Conservation (phyloP, 2,329 filamentous ascomycete species). For the Lachnellula suecica region DNA sequence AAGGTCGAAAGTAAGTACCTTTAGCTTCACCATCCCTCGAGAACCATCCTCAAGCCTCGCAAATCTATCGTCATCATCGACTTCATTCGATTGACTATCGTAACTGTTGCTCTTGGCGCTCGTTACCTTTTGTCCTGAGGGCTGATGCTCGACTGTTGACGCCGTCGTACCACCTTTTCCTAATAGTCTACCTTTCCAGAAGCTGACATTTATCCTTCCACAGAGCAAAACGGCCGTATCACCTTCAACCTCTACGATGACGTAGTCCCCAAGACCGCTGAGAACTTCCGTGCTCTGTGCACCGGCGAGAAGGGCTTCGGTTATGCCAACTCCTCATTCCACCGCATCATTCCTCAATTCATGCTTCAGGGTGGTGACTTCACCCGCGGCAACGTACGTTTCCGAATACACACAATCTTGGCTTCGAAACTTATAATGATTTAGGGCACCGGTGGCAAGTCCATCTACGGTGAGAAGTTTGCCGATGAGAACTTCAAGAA, state of each 20-base stretch:
- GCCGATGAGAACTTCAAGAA: conserved; percentile 85
- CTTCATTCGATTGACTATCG: background rate
- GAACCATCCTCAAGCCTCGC: background rate
- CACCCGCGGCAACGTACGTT: conserved; percentile 81
- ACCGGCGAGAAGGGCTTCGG: conserved; percentile 80
- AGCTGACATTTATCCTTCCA: conserved; percentile 25
- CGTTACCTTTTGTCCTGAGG: background rate
- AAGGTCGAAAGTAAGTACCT: conserved; percentile 57
- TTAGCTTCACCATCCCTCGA: conserved; percentile 7
- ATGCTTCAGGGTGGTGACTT: conserved; percentile 98
- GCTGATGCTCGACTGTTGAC: conserved; percentile 15
- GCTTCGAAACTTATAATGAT: conserved; percentile 56
- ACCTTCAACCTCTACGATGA: conserved; percentile 78
- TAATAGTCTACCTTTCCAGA: conserved; percentile 9
- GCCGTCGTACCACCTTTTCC: conserved; percentile 17
- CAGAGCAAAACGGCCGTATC: conserved; percentile 73
- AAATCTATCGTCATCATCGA: background rate
- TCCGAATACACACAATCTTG: conserved; percentile 2
- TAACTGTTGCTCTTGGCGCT: background rate
- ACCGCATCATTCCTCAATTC: conserved; percentile 90
- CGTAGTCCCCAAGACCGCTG: conserved; percentile 89
- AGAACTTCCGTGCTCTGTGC: conserved; percentile 94
- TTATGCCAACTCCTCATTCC: conserved; percentile 82
- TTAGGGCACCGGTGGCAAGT: conserved; percentile 82
- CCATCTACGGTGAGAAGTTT: conserved; percentile 95